Conservation (phyloP, 306 rosid genomes). For the Begonia peltatifolia region DNA sequence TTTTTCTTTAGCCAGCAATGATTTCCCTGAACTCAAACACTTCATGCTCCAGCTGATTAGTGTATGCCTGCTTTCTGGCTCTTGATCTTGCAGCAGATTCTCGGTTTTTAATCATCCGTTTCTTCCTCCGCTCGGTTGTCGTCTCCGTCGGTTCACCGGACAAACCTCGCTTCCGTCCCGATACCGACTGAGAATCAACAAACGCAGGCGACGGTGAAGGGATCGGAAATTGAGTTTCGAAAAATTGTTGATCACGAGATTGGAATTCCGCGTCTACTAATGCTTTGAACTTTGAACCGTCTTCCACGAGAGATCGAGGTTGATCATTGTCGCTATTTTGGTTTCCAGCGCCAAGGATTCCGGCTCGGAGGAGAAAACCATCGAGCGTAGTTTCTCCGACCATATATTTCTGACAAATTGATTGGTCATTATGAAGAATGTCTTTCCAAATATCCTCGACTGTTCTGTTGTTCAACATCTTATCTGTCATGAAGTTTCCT, state of each 20-base stretch:
- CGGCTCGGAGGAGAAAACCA: not conserved
- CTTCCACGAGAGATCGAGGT: no score
- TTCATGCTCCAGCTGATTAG: conserved; percentile 22
- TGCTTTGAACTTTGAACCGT: no score
- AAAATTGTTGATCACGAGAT: no score
- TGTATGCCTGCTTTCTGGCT: conserved; percentile 54
- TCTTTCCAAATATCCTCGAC: not conserved
- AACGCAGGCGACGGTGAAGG: no score
- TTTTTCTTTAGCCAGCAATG: conserved; percentile 20
- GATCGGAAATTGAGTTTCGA: no score
- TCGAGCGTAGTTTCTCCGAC: not conserved
- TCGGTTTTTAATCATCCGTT: conserved; percentile 54
- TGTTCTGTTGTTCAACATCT: not conserved
- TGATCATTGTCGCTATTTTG: no score
- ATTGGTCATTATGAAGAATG: not conserved
- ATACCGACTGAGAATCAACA: no score
- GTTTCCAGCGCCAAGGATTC: not conserved
- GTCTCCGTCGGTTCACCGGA: conserved; percentile 25
- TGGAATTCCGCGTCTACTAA: no score
- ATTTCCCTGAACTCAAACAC: conserved; percentile 16
- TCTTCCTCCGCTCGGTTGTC: conserved; percentile 30
- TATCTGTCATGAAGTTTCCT: not conserved
- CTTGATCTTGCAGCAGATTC: conserved; percentile 66
- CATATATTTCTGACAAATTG: not conserved
- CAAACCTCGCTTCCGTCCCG: conserved; percentile 9